These are phyloP conservation scores for Populus tremula DNA, from an alignment of 345 rosid genomes.

Conservation along the genomic window DNA sequence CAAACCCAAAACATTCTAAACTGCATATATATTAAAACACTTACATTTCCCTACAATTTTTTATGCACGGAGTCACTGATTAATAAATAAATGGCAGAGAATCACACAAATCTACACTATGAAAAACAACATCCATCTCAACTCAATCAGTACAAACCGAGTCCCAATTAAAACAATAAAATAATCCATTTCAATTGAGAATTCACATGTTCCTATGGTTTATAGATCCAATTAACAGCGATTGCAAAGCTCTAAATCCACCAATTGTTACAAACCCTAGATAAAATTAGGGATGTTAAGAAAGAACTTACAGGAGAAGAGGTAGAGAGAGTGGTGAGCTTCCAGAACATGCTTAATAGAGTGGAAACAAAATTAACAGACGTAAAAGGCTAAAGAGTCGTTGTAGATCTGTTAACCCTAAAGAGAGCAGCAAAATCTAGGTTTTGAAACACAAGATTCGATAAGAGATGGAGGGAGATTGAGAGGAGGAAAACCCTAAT, in stretches of 20 bases:
- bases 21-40: not conserved
- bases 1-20: not conserved
- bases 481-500: conserved; percentile 37
- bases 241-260: conserved; percentile 4
- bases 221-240: not conserved
- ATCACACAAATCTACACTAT: not conserved
- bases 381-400: conserved; percentile 5
- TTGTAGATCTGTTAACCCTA: conserved; percentile 61
- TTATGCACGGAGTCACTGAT: not conserved
- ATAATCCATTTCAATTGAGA: not conserved
- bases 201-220: not conserved
- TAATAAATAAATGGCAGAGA: not conserved
- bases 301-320: conserved; percentile 80
- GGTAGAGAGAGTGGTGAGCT: conserved; percentile 78
- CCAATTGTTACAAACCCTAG: not conserved
- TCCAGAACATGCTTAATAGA: conserved; percentile 76
- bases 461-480: not conserved
- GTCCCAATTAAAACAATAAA: not conserved
- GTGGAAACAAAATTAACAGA: conserved; percentile 22
- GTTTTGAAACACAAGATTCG: conserved; percentile 24
- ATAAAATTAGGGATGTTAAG: conserved; percentile 10
- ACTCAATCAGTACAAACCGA: not conserved
- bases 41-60: not conserved
- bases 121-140: not conserved
- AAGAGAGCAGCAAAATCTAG: conserved; percentile 36